Evolutionary conservation across 129 eudicot genomes (phyloP), one percentile per base, ranked within the genome.

Genomic region (Escallonia herrerae): DNA sequence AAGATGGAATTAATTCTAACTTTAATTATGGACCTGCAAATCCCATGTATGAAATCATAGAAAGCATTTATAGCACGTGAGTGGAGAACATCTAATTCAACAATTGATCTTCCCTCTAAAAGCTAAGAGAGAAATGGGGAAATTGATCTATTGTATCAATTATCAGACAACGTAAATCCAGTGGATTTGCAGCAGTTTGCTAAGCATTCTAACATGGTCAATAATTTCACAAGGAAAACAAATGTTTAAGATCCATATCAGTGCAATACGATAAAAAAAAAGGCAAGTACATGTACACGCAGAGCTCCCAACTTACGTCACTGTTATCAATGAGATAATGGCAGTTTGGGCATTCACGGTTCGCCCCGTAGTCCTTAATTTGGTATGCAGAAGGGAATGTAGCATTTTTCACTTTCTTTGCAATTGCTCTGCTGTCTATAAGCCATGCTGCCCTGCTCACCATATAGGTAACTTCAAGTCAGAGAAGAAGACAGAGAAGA

Each of bases 301-400:
- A 22, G 43, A 1, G 22, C 2, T 22, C 57, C 14, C 5, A 60
- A 63, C 96, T 83, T 83, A 93, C 96, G 77, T 93, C 87, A 38
- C 80, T 83, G 43, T 89, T 93, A 64, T 85, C 87, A 71, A 93
- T 93, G 22, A 10, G 69, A 71, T 66, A 60, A 62, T 75, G 78
- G 79, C 98, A 93, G 5, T 82, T 68, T 37, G 98, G 98, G 66
- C 98, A 93, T 76, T 89, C 89, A 7, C 79, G 81, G 41, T 52
- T 75, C 13, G 83, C 96, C 56, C 90, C 98, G 74, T 81, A 79
- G 72, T 88, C 98, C 65, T 86, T 81, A 82, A 83, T 75, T 71
- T 86, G 89, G 51, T 73, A 42, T 7, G 62, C 71, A 69, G 73
- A 53, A 10, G 89, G 86, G 46, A 67, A 69, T 70, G 79, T 54